phyloP scores from a whole-genome alignment of 805 yeast genomes.

The Myxozyma sirexii region DNA sequence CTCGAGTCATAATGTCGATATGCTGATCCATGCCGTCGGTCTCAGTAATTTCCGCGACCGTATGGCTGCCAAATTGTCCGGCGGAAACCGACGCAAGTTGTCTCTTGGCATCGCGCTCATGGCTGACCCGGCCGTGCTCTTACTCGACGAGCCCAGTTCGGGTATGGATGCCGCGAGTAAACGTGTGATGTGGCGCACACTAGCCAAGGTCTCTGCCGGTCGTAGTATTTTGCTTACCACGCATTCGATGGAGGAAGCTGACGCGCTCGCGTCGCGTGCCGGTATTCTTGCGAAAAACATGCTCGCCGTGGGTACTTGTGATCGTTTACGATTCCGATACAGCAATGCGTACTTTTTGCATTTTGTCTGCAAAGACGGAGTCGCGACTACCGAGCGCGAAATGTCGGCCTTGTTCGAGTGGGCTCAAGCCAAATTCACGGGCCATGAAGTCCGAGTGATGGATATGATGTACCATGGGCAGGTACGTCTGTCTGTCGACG shows the following conservation, averaged over 20 bases:
- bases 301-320: conserved; percentile 42
- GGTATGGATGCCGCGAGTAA: conserved; percentile 48
- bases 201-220: conserved; percentile 39
- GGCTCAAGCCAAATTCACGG: conserved; percentile 33
- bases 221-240: conserved; percentile 44
- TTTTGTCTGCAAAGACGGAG: conserved; percentile 34
- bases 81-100: conserved; percentile 44
- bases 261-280: conserved; percentile 43
- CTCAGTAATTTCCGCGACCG: conserved; percentile 39
- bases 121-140: conserved; percentile 43
- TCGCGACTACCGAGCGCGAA: conserved; percentile 1
- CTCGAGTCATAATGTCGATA: conserved; percentile 38
- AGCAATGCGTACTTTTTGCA: conserved; percentile 40
- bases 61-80: conserved; percentile 42
- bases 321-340: conserved; percentile 36
- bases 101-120: conserved; percentile 44
- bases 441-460: conserved; percentile 24
- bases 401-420: conserved; percentile 21
- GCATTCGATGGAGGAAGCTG: conserved; percentile 47
- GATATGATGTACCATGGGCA: conserved; percentile 37
- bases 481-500: conserved; percentile 34
- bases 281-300: conserved; percentile 41
- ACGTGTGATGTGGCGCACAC: conserved; percentile 45
- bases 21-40: conserved; percentile 42
- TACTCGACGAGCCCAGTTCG: conserved; percentile 46